These are phyloP conservation scores for Eutrema japonicum DNA, from an alignment of 345 rosid species.

Conservation along the genomic window DNA sequence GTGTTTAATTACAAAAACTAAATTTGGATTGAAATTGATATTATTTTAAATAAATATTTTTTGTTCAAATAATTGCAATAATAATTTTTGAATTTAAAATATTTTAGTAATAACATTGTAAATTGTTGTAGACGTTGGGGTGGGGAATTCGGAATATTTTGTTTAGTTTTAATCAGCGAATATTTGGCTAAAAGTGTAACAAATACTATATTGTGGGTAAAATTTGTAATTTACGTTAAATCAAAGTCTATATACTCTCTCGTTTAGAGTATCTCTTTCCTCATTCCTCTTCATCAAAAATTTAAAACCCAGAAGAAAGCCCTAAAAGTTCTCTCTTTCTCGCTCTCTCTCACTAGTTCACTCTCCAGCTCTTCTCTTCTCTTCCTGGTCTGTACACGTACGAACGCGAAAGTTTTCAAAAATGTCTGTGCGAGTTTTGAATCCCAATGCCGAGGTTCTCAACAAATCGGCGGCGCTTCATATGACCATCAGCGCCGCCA, in stretches of 20 bases:
- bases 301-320: conserved; percentile 43
- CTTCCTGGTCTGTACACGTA: conserved; percentile 5
- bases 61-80: not conserved
- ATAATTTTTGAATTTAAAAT: no score
- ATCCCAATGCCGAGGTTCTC: conserved; percentile 96
- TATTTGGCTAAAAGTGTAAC: not conserved
- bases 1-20: no score
- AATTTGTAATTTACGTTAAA: not conserved
- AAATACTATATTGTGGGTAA: not conserved
- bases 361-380: conserved; percentile 5
- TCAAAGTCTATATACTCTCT: not conserved
- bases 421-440: conserved; percentile 90
- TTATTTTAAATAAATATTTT: not conserved
- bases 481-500: conserved; percentile 98
- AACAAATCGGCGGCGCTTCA: conserved; percentile 99
- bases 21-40: not conserved
- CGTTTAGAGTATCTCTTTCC: not conserved
- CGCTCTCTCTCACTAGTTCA: conserved; percentile 19
- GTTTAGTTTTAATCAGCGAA: not conserved
- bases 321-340: conserved; percentile 27
- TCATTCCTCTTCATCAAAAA: not conserved
- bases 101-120: not conserved
- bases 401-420: conserved; percentile 32
- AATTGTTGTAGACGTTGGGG: not conserved
- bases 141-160: no score